Evolutionary conservation across 495 filamentous ascomycete species (phyloP).

Genomic region (Xylaria flabelliformis): DNA sequence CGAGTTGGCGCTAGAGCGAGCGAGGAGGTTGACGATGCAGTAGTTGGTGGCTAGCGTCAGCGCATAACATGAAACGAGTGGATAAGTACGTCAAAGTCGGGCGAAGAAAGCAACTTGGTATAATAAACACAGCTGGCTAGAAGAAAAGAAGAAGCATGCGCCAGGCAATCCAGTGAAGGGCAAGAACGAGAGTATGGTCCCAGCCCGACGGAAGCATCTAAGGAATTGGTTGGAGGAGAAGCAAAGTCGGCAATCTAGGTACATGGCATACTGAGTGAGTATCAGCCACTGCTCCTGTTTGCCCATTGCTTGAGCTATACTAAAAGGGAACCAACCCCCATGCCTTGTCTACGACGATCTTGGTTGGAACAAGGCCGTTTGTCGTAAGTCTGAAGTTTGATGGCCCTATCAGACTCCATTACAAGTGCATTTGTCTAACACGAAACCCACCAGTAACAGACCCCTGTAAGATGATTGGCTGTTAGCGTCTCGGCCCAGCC

Average conservation of each 20-base stretch:
- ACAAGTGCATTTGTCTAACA: neutral
- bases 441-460: conserved; percentile 21
- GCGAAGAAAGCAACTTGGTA: neutral
- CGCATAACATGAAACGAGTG: conserved; percentile 42
- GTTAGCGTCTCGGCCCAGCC: neutral
- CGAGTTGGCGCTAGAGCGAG: conserved; percentile 28
- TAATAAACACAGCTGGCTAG: neutral
- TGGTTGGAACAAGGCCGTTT: conserved; percentile 8
- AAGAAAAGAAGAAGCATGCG: conserved; percentile 20
- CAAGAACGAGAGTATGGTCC: conserved; percentile 18
- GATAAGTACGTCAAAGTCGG: neutral
- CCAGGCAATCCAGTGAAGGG: conserved; percentile 21
- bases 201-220: conserved; percentile 29
- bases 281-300: neutral
- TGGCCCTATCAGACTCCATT: neutral
- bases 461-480: conserved; percentile 19
- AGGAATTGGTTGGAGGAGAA: conserved; percentile 39
- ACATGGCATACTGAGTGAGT: neutral
- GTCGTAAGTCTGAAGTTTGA: conserved; percentile 7
- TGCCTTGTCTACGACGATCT: neutral
- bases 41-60: conserved; percentile 32
- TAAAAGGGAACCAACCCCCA: neutral
- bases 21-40: conserved; percentile 37
- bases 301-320: neutral
- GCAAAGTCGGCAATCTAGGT: conserved; percentile 33